Evolutionary conservation across 305 asterid species (phyloP), one percentile per base, ranked within the genome.

Genomic region (Rubia balearica): DNA sequence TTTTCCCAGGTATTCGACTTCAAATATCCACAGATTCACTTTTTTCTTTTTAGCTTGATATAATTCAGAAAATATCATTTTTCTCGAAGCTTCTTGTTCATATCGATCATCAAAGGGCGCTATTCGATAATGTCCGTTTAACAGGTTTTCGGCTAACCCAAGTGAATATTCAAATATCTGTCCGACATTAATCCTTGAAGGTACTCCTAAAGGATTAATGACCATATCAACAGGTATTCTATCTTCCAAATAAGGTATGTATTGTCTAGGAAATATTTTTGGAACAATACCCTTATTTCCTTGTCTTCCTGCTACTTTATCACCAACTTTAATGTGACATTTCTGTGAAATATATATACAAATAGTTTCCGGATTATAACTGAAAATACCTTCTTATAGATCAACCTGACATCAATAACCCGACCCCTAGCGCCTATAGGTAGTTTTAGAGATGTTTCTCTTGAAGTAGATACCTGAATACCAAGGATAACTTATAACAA

Each of bases 1-100:
- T 61, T 61, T 24, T 61, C 65, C 65, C 14, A 8, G 41, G 36
- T 61, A 61, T 30, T 61, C 65, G 14, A 5, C 65, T 61, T 61
- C 42, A 61, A 22, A 61, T 61, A 61, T 17, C 65, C 41, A 24
- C 6, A 6, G 57, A 49, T 49, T 49, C 57, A 3, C 57, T 0
- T 3, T 61, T 61, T 24, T 6, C 65, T 61, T 61, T 24, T 41
- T 61, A 61, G 65, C 13, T 22, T 61, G 38, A 61, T 61, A 61
- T 61, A 61, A 61, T 61, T 61, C 4, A 30, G 33, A 30, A 30
- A 30, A 59, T 17, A 59, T 38, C 36, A 48, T 0, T 48, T 48
- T 48, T 48, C 55, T 48, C 8, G 2, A 48, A 48, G 2, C 17
- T 30, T 21, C 10, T 30, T 30, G 36, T 24, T 59, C 64, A 59